A percentile compares a stretch with the other conserved stretches of the same genome.
Evolutionary conservation across 1,284 basidiomycete genomes (phyloP).

Genomic region (Erythrobasidium hasegawianum): DNA sequence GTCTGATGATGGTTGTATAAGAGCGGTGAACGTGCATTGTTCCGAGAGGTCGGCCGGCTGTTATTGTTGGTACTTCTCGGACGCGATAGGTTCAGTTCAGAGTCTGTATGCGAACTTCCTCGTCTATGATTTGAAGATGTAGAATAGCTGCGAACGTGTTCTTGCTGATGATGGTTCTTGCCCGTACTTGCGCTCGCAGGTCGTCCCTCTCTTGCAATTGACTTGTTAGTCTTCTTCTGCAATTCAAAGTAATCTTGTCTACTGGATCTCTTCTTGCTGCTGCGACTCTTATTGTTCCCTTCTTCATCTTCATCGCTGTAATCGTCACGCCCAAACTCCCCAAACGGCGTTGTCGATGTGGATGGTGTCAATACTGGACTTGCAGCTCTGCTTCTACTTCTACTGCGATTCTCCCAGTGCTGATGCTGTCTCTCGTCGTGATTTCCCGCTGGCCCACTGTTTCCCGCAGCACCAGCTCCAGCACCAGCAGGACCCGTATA

Average conservation of each 20-base stretch:
- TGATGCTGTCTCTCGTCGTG: too few species aligned
- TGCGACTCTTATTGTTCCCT: neutral
- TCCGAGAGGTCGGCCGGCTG: slow-evolving; percentile 5
- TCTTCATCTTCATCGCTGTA: neutral
- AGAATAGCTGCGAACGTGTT: neutral
- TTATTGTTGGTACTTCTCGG: neutral
- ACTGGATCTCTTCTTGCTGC: too few species aligned
- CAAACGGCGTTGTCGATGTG: neutral
- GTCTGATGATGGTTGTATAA: slow-evolving; percentile 4
- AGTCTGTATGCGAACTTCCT: neutral
- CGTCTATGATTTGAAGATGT: neutral
- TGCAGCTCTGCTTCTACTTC: neutral
- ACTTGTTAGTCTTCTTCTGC: neutral
- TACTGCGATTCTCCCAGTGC: neutral
- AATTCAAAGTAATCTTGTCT: slow-evolving; percentile 1
- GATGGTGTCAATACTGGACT: neutral
- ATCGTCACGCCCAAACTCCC: neutral
- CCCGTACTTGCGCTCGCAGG: neutral
- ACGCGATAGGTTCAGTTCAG: neutral
- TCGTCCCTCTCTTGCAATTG: too few species aligned
- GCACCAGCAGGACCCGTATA: too few species aligned
- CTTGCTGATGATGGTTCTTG: too few species aligned
- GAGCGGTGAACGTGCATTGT: slow-evolving; percentile 1
- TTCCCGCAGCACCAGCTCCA: too few species aligned
- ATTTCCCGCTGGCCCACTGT: too few species aligned